Conservation (phyloP, 2,329 filamentous ascomycete species). For the Metarhizium brunneum region DNA sequence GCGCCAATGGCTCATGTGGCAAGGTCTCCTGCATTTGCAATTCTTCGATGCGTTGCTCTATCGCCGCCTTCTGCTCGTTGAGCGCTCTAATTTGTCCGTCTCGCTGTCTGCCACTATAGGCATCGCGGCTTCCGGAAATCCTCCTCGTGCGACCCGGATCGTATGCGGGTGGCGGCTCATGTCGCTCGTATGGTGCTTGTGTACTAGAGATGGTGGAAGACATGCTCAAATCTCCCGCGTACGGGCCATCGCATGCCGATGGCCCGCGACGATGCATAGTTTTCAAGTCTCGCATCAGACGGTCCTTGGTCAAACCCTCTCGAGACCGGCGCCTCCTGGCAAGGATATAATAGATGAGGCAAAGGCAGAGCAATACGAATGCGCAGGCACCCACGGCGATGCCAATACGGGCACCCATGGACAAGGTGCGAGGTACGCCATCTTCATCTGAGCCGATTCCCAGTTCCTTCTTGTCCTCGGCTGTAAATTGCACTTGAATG, state of each 20-base stretch:
- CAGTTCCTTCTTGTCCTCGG: slow-evolving; percentile 23
- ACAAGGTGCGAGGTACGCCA: slow-evolving; percentile 12
- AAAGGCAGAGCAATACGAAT: slow-evolving; percentile 21
- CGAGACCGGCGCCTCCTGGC: slow-evolving; percentile 14
- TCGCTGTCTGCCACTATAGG: slow-evolving; percentile 10
- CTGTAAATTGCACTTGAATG: slow-evolving; percentile 27
- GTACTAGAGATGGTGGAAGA: background rate
- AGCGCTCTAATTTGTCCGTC: slow-evolving; percentile 23
- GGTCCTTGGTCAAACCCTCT: slow-evolving; percentile 9
- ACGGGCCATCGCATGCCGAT: background rate
- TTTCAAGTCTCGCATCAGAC: slow-evolving; percentile 6
- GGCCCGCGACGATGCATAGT: slow-evolving; percentile 2
- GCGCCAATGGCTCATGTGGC: background rate
- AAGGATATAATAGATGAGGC: slow-evolving; percentile 15
- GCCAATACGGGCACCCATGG: slow-evolving; percentile 23
- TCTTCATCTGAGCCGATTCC: slow-evolving; percentile 23
- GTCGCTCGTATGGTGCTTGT: background rate
- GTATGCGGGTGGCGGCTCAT: slow-evolving; percentile 23
- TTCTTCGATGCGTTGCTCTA: slow-evolving; percentile 26
- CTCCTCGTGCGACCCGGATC: slow-evolving; percentile 16
- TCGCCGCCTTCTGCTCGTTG: slow-evolving; percentile 24
- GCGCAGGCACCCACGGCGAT: slow-evolving; percentile 24
- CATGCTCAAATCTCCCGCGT: slow-evolving; percentile 1
- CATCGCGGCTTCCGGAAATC: slow-evolving; percentile 13
- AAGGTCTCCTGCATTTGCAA: slow-evolving; percentile 13